Evolutionary conservation across 768 basidiomycete species (phyloP).

Genomic region (Pholiota molesta): DNA sequence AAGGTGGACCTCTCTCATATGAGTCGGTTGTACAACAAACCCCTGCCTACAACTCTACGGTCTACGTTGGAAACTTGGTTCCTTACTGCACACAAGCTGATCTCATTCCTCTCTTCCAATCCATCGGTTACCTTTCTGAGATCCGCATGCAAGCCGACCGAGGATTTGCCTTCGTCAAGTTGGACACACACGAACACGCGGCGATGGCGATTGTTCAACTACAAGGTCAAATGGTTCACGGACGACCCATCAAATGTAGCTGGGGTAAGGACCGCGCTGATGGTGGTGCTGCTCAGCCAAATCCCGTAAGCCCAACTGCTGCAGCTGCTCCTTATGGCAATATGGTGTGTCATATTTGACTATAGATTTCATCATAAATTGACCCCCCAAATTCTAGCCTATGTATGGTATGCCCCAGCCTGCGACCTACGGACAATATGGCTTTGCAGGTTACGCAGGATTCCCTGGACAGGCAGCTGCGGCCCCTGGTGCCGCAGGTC

Average conservation of each 20-base stretch:
- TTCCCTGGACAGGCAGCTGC: slow-evolving; percentile 63
- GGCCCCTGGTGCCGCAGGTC: slow-evolving; percentile 49
- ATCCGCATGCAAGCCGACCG: slow-evolving; percentile 99
- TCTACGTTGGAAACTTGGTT: slow-evolving; percentile 98
- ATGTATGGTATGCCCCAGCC: slow-evolving; percentile 93
- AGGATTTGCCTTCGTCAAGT: slow-evolving; percentile 98
- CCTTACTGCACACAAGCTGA: slow-evolving; percentile 98
- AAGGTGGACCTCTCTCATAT: slow-evolving; percentile 86
- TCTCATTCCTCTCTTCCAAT: slow-evolving; percentile 96
- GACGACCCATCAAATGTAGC: slow-evolving; percentile 95
- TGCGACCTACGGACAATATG: slow-evolving; percentile 76
- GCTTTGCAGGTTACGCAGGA: slow-evolving; percentile 71
- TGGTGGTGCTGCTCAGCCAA: slow-evolving; percentile 57
- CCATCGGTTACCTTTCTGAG: slow-evolving; percentile 97
- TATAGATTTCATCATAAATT: background rate
- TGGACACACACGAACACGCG: slow-evolving; percentile 98
- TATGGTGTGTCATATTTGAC: slow-evolving; percentile 56
- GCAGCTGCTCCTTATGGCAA: slow-evolving; percentile 73
- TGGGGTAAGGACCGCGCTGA: slow-evolving; percentile 97
- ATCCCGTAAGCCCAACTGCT: slow-evolving; percentile 61
- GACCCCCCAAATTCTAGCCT: slow-evolving; percentile 46
- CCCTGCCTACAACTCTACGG: slow-evolving; percentile 91
- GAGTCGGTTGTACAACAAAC: slow-evolving; percentile 95
- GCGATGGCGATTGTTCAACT: slow-evolving; percentile 98
- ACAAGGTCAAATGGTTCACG: slow-evolving; percentile 96